phyloP scores from a whole-genome alignment of 1,284 basidiomycete species.

The Neonothopanus nambi region DNA sequence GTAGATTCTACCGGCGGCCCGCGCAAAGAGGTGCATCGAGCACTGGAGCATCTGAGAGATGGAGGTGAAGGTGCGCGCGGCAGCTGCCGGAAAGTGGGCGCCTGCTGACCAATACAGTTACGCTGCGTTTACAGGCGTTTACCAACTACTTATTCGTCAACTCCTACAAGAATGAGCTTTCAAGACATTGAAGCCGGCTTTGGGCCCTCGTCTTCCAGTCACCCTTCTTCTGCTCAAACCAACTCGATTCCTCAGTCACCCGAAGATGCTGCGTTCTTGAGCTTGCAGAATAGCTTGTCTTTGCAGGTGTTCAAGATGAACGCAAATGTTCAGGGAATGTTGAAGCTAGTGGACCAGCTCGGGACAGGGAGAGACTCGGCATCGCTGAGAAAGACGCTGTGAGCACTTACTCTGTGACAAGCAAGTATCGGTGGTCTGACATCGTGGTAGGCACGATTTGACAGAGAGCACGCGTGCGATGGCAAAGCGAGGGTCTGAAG shows the following conservation, averaged over 20 bases:
- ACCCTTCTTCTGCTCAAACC: slow-evolving; percentile 34
- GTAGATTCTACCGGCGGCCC: too few relatives aligned
- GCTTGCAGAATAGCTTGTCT: slow-evolving; percentile 83
- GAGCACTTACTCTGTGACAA: slow-evolving; percentile 30
- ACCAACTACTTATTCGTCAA: too few relatives aligned
- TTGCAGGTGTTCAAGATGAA: slow-evolving; percentile 99
- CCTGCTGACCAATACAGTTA: too few relatives aligned
- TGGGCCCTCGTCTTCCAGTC: slow-evolving; percentile 38
- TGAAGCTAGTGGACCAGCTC: slow-evolving; percentile 90
- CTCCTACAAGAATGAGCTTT: slow-evolving; percentile 60
- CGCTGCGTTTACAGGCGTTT: too few relatives aligned
- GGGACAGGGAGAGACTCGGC: slow-evolving; percentile 80
- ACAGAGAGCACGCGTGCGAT: slow-evolving; percentile 93
- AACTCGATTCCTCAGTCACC: slow-evolving; percentile 47
- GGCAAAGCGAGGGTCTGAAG: slow-evolving; percentile 91
- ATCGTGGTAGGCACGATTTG: slow-evolving; percentile 70
- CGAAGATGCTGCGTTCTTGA: slow-evolving; percentile 74
- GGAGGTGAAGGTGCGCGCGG: too few relatives aligned
- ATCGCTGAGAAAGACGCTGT: slow-evolving; percentile 78
- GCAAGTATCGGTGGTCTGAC: background rate
- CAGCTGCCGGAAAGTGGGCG: too few relatives aligned
- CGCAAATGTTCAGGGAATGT: slow-evolving; percentile 92
- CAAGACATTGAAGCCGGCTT: slow-evolving; percentile 75
- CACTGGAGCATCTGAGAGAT: too few relatives aligned
- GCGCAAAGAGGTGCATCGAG: too few relatives aligned